These are phyloP conservation scores for Pestalotiopsis sp. DNA, from an alignment of 2,329 filamentous ascomycete genomes.

Conservation along the genomic window DNA sequence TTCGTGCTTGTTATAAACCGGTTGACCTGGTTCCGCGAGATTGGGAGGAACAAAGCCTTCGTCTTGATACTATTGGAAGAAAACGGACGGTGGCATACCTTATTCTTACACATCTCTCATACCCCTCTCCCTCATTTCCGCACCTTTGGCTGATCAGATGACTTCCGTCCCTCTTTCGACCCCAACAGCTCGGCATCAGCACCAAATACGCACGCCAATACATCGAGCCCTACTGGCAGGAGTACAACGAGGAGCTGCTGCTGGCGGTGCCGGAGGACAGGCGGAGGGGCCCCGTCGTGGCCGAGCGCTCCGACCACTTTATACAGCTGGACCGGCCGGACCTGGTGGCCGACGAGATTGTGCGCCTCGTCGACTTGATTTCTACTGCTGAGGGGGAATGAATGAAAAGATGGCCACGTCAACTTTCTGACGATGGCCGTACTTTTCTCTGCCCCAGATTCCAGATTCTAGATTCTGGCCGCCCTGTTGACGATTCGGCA, in stretches of 20 bases:
- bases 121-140: too few species aligned
- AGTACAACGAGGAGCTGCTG: conserved; percentile 7
- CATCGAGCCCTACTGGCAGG: conserved; percentile 2
- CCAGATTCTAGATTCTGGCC: too few species aligned
- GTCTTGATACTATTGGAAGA: too few species aligned
- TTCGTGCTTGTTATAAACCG: background rate
- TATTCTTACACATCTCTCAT: too few species aligned
- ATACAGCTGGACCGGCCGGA: conserved; percentile 2
- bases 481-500: too few species aligned
- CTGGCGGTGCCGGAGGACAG: background rate
- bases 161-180: too few species aligned
- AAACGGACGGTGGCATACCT: too few species aligned
- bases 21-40: too few species aligned
- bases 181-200: background rate
- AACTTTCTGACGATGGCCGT: too few species aligned
- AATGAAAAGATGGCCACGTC: background rate
- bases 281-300: background rate
- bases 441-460: too few species aligned
- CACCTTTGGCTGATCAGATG: too few species aligned
- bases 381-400: background rate
- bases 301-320: conserved; percentile 1
- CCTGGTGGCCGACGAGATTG: background rate
- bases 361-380: background rate
- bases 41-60: too few species aligned
- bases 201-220: conserved; percentile 5